Evolutionary conservation across 495 filamentous ascomycete genomes (phyloP).

Genomic region (Xylaria grammica): DNA sequence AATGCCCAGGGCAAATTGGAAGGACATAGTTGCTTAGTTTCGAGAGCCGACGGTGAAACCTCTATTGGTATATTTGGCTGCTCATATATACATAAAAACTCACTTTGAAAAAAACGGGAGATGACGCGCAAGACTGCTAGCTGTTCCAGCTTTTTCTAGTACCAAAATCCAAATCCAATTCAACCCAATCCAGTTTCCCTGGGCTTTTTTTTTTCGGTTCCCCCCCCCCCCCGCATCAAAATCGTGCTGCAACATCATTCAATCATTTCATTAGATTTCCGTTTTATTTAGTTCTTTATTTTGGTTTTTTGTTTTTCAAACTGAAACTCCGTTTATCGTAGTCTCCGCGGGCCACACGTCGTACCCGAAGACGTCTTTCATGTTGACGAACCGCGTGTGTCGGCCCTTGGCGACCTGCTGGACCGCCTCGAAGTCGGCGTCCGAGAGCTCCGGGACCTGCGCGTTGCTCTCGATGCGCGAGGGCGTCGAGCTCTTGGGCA

Average conservation of each 20-base stretch:
- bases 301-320: too few relatives aligned
- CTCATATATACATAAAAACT: neutral
- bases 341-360: slow-evolving; percentile 56
- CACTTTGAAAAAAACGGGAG: neutral
- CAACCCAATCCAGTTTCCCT: neutral
- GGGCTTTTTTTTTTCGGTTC: neutral
- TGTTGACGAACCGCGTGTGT: slow-evolving; percentile 76
- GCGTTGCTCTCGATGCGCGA: slow-evolving; percentile 64
- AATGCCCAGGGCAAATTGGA: neutral
- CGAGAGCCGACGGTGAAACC: neutral
- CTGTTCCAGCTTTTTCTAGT: neutral
- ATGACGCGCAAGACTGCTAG: neutral
- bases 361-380: slow-evolving; percentile 70
- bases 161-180: too few relatives aligned
- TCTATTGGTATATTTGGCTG: neutral
- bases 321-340: slow-evolving; percentile 52
- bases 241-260: neutral
- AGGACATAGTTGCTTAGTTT: too few relatives aligned
- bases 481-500: slow-evolving; percentile 67
- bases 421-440: slow-evolving; percentile 49
- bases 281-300: too few relatives aligned
- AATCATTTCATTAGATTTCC: neutral
- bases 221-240: too few relatives aligned
- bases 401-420: slow-evolving; percentile 50
- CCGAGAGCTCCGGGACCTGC: slow-evolving; percentile 46